Conservation (phyloP, 768 basidiomycete genomes). For the Russula virescens region DNA sequence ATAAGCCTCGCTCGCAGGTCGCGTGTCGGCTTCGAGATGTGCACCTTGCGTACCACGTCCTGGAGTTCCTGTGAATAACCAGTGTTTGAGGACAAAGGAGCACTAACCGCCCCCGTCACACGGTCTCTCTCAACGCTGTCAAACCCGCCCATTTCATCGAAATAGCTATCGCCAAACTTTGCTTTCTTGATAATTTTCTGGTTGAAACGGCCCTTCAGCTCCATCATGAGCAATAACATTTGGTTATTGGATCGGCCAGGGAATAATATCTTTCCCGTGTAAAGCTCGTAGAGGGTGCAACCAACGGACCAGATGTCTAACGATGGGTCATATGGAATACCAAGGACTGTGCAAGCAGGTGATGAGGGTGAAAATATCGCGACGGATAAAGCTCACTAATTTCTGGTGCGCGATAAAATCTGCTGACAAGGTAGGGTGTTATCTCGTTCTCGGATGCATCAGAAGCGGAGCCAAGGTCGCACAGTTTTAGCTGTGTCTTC, state of each 20-base stretch:
- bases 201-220: constrained; percentile 91
- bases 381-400: constrained; percentile 62
- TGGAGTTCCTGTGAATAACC: constrained; percentile 32
- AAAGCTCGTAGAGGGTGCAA: constrained; percentile 93
- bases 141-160: constrained; percentile 90
- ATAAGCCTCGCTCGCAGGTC: constrained; percentile 81
- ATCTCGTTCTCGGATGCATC: constrained; percentile 95
- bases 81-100: constrained; percentile 12
- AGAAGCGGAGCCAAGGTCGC: constrained; percentile 95
- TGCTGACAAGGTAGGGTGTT: constrained; percentile 94
- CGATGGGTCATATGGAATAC: constrained; percentile 88
- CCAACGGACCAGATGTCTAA: constrained; percentile 97
- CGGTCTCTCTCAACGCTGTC: constrained; percentile 78
- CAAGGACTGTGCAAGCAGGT: constrained; percentile 59
- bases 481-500: constrained; percentile 89
- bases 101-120: constrained; percentile 74
- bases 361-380: constrained; percentile 11
- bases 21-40: constrained; percentile 73
- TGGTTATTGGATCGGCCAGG: constrained; percentile 97
- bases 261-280: constrained; percentile 95
- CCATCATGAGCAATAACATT: constrained; percentile 98
- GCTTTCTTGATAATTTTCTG: constrained; percentile 92
- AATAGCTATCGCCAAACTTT: constrained; percentile 87
- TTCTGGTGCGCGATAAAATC: constrained; percentile 98
- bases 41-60: constrained; percentile 78